Conservation (phyloP, 2,329 filamentous ascomycete genomes). For the Fusarium citri region DNA sequence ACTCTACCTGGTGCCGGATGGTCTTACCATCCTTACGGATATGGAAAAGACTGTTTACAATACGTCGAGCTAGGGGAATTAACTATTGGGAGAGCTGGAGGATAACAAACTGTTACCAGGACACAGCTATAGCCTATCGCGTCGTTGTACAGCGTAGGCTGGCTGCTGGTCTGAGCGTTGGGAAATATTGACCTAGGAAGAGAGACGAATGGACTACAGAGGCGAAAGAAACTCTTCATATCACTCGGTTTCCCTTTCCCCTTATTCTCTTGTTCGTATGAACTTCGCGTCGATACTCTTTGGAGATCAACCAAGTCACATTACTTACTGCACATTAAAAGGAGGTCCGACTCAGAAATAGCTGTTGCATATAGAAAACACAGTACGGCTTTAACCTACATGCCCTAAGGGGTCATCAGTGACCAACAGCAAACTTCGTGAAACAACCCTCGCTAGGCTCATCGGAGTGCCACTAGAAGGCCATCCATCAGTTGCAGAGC, state of each 20-base stretch:
- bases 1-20: no score
- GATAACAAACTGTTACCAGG: not conserved
- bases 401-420: fast-evolving
- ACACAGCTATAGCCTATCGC: not conserved
- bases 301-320: not conserved
- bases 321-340: not conserved
- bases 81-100: not conserved
- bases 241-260: not conserved
- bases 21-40: fast-evolving
- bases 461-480: not conserved
- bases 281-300: not conserved
- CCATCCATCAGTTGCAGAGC: not conserved
- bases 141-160: not conserved
- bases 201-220: not conserved
- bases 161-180: not conserved
- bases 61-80: not conserved
- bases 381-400: not conserved
- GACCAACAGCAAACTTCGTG: not conserved
- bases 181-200: not conserved
- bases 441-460: not conserved
- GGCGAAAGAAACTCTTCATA: not conserved
- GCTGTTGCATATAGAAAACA: not conserved
- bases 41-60: not conserved
- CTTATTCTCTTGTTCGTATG: not conserved
- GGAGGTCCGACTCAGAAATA: not conserved